Evolutionary conservation across 352 stramenopile species (phyloP), one percentile per base, ranked within the genome.

Genomic region (Discostella stelligera): DNA sequence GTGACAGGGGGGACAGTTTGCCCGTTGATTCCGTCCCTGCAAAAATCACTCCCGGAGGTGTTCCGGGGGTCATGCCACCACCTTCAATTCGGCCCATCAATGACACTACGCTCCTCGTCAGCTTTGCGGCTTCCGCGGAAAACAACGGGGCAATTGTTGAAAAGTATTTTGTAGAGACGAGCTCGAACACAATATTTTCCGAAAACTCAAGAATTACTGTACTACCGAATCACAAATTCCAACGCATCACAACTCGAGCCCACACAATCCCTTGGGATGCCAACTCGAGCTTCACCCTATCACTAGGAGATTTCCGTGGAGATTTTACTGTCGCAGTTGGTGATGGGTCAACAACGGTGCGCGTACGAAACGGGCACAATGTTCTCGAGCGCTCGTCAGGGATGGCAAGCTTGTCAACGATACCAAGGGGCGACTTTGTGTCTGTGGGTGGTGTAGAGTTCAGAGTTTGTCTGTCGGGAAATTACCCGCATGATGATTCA

Each of bases 371-470:
- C 68, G 77, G 75, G 16, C 58, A 62, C 1, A 77, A 74, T 23
- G 37, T 83, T 23, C 53, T 89, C 2, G 70, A 80, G 48, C 61
- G 74, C n/a, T 78, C 76, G 50, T 78, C 75, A 41, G 79, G 82
- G 52, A 65, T 46, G 23, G 70, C 39, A 39, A 81, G 74, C 30
- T 75, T 94, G 30, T 79, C 77, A 23, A 77, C 84, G 25, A 46
- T 91, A 7, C 71, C 84, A 32, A 82, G 85, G 66, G 90, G 90
- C 9, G 86, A 92, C 44, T 93, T 88, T 81, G 65, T 94, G 46
- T 75, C 68, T 18, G 80, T 94, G 50, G 84, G 80, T 27, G 87
- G 86, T 21, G 68, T 91, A 27, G 87, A 90, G 50, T 94, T 90
- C 71, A 55, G 85, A 58, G 87, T 94, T 46, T 94, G 90, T 71